A percentile compares a stretch with the other conserved stretches of the same genome.
phyloP scores from a whole-genome alignment of 768 basidiomycete genomes.

The Russula ochroleuca region DNA sequence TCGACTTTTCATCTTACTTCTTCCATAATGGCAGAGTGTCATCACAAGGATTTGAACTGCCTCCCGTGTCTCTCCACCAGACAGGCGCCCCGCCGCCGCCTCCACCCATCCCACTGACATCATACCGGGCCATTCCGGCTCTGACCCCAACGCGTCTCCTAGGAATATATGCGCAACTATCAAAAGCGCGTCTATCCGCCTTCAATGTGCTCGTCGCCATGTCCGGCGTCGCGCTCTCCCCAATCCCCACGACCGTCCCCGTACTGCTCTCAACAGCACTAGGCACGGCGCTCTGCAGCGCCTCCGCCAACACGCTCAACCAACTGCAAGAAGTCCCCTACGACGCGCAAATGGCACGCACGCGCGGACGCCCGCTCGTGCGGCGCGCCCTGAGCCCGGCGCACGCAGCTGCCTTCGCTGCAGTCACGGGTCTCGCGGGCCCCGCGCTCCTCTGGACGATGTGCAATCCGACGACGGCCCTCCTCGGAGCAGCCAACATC shows the following conservation, averaged over 20 bases:
- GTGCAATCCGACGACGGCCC: constrained; percentile 82
- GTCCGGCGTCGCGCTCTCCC: constrained; percentile 90
- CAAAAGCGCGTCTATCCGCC: constrained; percentile 78
- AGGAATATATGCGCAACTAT: constrained; percentile 71
- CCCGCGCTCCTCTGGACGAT: constrained; percentile 72
- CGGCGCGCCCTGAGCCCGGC: constrained; percentile 77
- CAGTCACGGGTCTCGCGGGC: constrained; percentile 72
- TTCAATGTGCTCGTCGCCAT: constrained; percentile 87
- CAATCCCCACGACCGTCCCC: constrained; percentile 77
- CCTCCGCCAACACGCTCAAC: constrained; percentile 92
- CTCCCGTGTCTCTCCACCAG: not conserved
- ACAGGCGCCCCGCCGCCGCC: constrained; percentile 5
- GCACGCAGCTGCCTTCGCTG: constrained; percentile 79
- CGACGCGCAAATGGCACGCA: constrained; percentile 95
- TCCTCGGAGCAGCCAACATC: constrained; percentile 80
- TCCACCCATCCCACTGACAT: constrained; percentile 22
- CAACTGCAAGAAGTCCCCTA: constrained; percentile 93
- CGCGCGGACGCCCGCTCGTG: constrained; percentile 82
- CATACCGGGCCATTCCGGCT: constrained; percentile 31
- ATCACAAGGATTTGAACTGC: not conserved
- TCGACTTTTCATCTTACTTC: constrained; percentile 24
- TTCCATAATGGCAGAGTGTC: constrained; percentile 6
- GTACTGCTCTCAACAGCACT: constrained; percentile 81
- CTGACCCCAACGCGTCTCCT: constrained; percentile 52
- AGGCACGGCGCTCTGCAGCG: constrained; percentile 87